phyloP scores from a whole-genome alignment of 2,329 filamentous ascomycete genomes.

The Ceratocystis diversiconidia region DNA sequence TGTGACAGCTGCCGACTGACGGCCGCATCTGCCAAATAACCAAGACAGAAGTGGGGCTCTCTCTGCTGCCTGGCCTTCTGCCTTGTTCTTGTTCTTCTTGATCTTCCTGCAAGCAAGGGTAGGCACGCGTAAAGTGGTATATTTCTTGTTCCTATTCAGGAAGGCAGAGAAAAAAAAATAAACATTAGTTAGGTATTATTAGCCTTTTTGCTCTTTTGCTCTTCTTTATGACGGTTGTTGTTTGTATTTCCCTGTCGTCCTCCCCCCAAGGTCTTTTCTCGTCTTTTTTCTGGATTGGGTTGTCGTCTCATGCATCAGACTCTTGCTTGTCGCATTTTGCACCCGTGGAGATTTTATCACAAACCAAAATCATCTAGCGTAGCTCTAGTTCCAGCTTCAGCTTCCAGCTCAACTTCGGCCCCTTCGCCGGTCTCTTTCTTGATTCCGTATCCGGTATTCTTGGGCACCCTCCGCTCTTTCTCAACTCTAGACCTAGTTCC shows the following conservation, averaged over 20 bases:
- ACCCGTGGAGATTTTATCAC: background rate
- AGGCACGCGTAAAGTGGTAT: conserved; percentile 1
- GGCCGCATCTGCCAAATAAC: no score
- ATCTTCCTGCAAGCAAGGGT: background rate
- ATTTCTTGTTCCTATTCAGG: conserved; percentile 19
- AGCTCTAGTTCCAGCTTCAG: background rate
- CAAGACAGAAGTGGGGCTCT: no score
- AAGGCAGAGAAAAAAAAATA: background rate
- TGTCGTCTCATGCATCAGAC: conserved; percentile 4
- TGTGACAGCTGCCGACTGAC: no score
- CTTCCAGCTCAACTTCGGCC: background rate
- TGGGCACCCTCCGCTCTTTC: background rate
- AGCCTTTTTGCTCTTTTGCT: background rate
- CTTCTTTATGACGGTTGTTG: background rate
- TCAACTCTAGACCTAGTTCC: background rate
- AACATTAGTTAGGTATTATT: background rate
- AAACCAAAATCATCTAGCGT: background rate
- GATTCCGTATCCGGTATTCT: no score
- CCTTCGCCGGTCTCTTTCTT: background rate
- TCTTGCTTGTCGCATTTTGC: background rate
- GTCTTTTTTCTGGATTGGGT: background rate
- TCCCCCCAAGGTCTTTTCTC: background rate
- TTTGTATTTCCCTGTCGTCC: background rate
- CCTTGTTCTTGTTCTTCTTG: no score
- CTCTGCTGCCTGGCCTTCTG: no score